Base-by-base conservation (phyloP, 2,329 filamentous ascomycete species). In the Xylaria arbuscula region DNA sequence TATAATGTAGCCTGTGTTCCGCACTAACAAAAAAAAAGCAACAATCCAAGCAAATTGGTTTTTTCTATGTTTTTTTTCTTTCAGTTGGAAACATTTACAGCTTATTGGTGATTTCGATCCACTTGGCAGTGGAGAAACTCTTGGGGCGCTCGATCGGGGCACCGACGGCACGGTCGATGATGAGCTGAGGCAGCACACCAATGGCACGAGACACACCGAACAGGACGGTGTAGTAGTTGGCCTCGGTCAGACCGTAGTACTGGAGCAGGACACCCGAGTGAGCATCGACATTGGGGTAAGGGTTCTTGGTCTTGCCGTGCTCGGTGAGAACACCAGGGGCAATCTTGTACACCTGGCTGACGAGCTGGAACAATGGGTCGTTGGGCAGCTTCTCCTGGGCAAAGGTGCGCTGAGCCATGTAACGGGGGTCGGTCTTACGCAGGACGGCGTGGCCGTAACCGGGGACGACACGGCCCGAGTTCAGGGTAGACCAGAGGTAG, bases 231-330 rank as follows among this genome's bases (percentile, higher is more conserved):
- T 99, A 99, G 92, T 97, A 99, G 92, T 91, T 98, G 84, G 96
- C 92, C 89, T 99, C 95, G 73, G 93, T 98, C 82, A 99, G 88
- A 80, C 96, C 96, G 86, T 99, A 99, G 92, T 99, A 96, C 88
- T 99, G 96, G 77, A 99, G 93, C 75, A 99, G 93, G 75, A 99
- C 96, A 88, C 96, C 96, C 38, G 94, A 98, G 92, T 98, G 96
- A 80, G 95, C 94, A 80, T 98, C 95, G 80, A 98, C 94, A 87
- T 98, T 98, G 84, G 96, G 96, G 89, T 89, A 98, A 75, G 95
- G 95, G 92, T 98, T 98, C 93, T 98, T 98, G 88, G 95, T 98
- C 93, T 99, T 99, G 87, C 96, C 96, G 88, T 99, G 96, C 91
- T 99, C 94, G 75, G 96, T 99, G 82, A 99, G 88, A 78, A 99